Evolutionary conservation across 352 stramenopile species (phyloP).

Genomic region (Aphanomyces euteiches): DNA sequence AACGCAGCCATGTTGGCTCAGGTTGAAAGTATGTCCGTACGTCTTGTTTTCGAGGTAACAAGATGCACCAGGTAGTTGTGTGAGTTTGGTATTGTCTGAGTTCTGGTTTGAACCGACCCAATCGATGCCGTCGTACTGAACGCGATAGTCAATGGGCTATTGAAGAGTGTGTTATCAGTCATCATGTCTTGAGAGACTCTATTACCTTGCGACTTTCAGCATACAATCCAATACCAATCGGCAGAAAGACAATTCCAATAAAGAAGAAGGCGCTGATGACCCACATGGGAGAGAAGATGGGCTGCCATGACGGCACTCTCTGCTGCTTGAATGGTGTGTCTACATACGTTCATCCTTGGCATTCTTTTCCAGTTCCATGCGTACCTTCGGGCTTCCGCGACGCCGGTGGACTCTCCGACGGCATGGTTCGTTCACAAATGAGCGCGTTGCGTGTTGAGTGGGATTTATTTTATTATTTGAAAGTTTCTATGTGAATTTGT

Average conservation of each 20-base stretch:
- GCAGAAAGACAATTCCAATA: conserved; percentile 71
- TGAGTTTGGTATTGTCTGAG: conserved; percentile 4
- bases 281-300: conserved; percentile 77
- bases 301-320: conserved; percentile 70
- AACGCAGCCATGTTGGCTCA: not conserved
- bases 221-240: conserved; percentile 43
- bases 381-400: not conserved
- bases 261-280: conserved; percentile 72
- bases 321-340: conserved; percentile 50
- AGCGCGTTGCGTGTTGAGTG: not conserved
- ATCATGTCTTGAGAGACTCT: no score
- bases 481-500: not conserved
- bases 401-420: not conserved
- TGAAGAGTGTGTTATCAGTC: no score
- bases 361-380: not conserved
- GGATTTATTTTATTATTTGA: not conserved
- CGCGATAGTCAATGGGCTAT: no score
- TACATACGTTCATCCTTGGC: conserved; percentile 33
- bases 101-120: conserved; percentile 20
- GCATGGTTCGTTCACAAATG: not conserved
- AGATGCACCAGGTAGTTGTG: not conserved
- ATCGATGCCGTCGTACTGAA: not conserved
- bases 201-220: conserved; percentile 21
- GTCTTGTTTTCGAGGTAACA: conserved; percentile 4
- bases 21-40: conserved; percentile 25